Evolutionary conservation across 768 basidiomycete species (phyloP).

Genomic region (Termitomyces heimii): DNA sequence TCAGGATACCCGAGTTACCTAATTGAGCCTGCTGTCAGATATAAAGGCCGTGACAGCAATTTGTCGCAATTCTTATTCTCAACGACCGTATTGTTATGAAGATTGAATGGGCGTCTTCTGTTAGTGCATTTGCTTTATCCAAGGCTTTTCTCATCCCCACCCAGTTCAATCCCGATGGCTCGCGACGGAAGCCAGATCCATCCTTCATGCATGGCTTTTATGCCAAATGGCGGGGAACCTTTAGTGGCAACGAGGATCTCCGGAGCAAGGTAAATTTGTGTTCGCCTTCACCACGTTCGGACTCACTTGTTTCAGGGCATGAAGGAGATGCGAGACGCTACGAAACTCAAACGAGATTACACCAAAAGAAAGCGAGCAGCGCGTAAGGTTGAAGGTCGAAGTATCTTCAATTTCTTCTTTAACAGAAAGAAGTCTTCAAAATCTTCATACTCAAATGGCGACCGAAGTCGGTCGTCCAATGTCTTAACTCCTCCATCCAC

Average conservation of each 20-base stretch:
- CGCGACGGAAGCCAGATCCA: conserved; percentile 41
- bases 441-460: conserved; percentile 9
- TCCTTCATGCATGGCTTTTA: conserved; percentile 73
- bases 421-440: conserved; percentile 13
- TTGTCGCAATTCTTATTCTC: conserved; percentile 4
- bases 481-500: conserved; percentile 9
- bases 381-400: conserved; percentile 11
- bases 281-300: neutral
- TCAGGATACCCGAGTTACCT: conserved; percentile 12
- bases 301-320: conserved; percentile 42
- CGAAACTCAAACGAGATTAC: conserved; percentile 6
- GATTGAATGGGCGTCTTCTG: conserved; percentile 48
- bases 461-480: conserved; percentile 5
- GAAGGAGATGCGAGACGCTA: conserved; percentile 61
- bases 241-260: conserved; percentile 54
- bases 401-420: conserved; percentile 17
- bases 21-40: conserved; percentile 5
- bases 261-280: conserved; percentile 37
- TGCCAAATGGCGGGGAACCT: conserved; percentile 71
- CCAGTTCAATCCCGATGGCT: conserved; percentile 39
- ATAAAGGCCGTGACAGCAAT: conserved; percentile 7
- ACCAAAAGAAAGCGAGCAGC: conserved; percentile 2
- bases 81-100: conserved; percentile 29
- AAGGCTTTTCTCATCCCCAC: neutral
- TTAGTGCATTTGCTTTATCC: conserved; percentile 23